Percentiles rank a stretch among this genome's conserved stretches.
Evolutionary conservation across 129 eudicot species (phyloP).

Genomic region (Pulicaria dysenterica): DNA sequence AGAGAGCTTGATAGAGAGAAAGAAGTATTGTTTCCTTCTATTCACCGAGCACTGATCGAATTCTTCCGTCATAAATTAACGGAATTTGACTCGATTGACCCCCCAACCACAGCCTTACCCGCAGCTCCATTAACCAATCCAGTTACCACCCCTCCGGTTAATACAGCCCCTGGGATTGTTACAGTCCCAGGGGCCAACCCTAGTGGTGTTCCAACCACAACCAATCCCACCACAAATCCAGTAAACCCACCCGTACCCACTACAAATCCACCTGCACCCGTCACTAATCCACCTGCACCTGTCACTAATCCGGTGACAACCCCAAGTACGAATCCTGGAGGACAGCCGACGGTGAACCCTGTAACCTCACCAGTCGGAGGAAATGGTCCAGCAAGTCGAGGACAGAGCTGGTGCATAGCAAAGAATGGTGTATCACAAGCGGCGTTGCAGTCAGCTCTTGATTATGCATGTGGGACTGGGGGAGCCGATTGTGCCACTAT

Average conservation of each 20-base stretch:
- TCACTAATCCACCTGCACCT: conserved; percentile 37
- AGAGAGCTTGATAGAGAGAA: conserved; percentile 30
- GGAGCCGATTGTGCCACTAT: conserved; percentile 85
- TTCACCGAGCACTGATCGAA: conserved; percentile 42
- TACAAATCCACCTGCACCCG: conserved; percentile 45
- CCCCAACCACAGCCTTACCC: conserved; percentile 57
- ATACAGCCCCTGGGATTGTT: conserved; percentile 50
- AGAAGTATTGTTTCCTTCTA: conserved; percentile 27
- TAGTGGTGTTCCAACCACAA: conserved; percentile 28
- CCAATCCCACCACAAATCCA: conserved; percentile 42
- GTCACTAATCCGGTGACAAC: conserved; percentile 55
- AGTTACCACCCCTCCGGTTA: conserved; percentile 37
- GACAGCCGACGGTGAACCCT: conserved; percentile 37
- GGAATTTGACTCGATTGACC: conserved; percentile 52
- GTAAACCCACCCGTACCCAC: conserved; percentile 30
- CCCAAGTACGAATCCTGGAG: conserved; percentile 48
- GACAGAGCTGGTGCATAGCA: conserved; percentile 91
- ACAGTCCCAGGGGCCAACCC: conserved; percentile 62
- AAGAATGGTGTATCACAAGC: conserved; percentile 61
- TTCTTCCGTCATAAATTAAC: conserved; percentile 33
- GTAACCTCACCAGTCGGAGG: conserved; percentile 47
- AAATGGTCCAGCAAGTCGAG: conserved; percentile 47
- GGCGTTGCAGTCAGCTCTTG: conserved; percentile 72
- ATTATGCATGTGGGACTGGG: conserved; percentile 93
- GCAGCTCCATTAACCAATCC: conserved; percentile 54